Base-by-base conservation (phyloP, 371 early-diverging fungal species). In the Lichtheimia ornata region DNA sequence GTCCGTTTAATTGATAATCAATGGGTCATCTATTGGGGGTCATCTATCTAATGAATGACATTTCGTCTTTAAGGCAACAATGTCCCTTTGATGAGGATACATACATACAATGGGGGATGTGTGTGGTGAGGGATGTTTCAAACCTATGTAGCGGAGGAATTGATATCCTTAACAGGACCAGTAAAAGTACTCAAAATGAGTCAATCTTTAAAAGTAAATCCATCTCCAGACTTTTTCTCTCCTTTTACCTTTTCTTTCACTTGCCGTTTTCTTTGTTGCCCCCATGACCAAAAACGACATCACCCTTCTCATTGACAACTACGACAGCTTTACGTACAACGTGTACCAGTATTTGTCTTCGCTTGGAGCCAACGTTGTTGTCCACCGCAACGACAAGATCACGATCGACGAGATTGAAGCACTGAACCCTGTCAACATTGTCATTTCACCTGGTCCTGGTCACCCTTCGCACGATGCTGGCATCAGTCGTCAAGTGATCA, bases 241-340 rank as follows among this genome's bases (percentile, higher is more conserved):
- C 18, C 30, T 42, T 13, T 14, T 27, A 24, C 22, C 5, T 2
- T 2, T 50, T 50, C 28, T 15, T 45, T 57, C 22, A 13, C 24
- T 47, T 50, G 35, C 11, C 13, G 5, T 15, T 27, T n/a, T 7
- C 53, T 41, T 41, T 14, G 2, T 43, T 44, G 20, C 7, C 2
- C 2, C 15, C 49, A 44, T 30, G 27, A 17, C 20, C 50, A 13
- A 35, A 42, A 18, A 89, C 90, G 88, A 79, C 91, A 22, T 35
- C 9, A 91, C 93, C 17, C 61, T 97, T 45, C 84, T 97, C 67
- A 95, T 98, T 60, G 98, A 98, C 82, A 97, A 97, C 74, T 98
- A 96, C 87, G 98, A 98, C 83, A 91, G 91, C 69, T 98, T 98
- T 67, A 96, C 97, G 40, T 98, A 94, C 88, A 98, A 98, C 76